A percentile compares a stretch with the other conserved stretches of the same genome.
These are phyloP conservation scores for Wickerhamiella infanticola DNA, from an alignment of 1,139 yeast species.

Conservation along the genomic window DNA sequence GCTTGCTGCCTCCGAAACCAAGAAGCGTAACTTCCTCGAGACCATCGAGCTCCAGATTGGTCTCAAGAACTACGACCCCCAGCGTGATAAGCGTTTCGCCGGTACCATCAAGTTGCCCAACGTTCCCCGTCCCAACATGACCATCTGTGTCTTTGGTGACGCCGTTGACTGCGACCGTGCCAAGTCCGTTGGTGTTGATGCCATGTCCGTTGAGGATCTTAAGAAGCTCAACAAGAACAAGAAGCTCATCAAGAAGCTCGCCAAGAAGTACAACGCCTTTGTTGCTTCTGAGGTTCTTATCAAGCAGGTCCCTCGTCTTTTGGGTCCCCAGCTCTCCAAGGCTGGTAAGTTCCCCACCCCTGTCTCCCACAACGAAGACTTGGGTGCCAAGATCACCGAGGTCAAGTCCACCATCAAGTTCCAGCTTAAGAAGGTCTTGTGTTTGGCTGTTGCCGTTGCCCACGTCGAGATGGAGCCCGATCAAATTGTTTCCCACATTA, in stretches of 20 bases:
- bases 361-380: constrained; percentile 98
- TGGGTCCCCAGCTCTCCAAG: constrained; percentile 99
- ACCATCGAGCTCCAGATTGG: constrained; percentile 99
- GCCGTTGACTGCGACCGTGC: constrained; percentile 99
- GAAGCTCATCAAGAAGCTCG: constrained; percentile 98
- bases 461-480: constrained; percentile 99
- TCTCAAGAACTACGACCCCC: constrained; percentile 99
- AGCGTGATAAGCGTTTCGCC: constrained; percentile 99
- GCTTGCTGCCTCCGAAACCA: constrained; percentile 88
- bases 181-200: constrained; percentile 97
- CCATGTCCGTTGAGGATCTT: constrained; percentile 99
- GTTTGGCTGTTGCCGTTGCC: constrained; percentile 89
- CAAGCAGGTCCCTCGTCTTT: constrained; percentile 99
- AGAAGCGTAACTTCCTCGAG: constrained; percentile 99
- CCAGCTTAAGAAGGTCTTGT: constrained; percentile 90
- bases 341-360: constrained; percentile 99
- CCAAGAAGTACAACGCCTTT: constrained; percentile 99
- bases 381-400: constrained; percentile 88
- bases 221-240: constrained; percentile 99
- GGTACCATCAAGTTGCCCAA: constrained; percentile 97
- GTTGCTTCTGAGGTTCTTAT: constrained; percentile 98
- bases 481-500: constrained; percentile 89
- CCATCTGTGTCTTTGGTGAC: constrained; percentile 99
- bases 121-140: constrained; percentile 99
- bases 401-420: constrained; percentile 99